These are phyloP conservation scores for Ziziphus jujuba DNA, from an alignment of 306 rosid species.

Conservation along the genomic window DNA sequence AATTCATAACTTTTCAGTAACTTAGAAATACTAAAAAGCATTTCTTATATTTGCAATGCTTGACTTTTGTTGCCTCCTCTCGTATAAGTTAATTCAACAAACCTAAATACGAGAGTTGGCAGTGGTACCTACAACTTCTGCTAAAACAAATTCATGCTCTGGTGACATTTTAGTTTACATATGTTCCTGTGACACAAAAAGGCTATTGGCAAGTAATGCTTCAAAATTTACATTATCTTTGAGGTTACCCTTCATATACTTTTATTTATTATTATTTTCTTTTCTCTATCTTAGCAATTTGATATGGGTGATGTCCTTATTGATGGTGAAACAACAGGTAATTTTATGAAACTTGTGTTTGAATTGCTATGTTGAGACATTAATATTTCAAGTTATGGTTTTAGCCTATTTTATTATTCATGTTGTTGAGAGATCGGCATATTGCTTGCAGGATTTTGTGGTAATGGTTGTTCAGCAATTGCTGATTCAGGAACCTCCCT, in stretches of 20 bases:
- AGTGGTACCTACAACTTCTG: no score
- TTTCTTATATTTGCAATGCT: no score
- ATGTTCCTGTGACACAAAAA: conserved; percentile 68
- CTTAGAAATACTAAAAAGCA: no score
- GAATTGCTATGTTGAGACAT: not conserved
- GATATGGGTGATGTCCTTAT: conserved; percentile 63
- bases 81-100: no score
- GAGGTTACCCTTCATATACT: not conserved
- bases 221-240: not conserved
- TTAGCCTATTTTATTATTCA: not conserved
- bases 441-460: conserved; percentile 57
- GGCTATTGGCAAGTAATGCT: conserved; percentile 82
- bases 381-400: not conserved
- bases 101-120: no score
- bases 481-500: conserved; percentile 84
- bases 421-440: conserved; percentile 1
- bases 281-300: conserved; percentile 41
- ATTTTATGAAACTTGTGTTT: not conserved
- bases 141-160: no score
- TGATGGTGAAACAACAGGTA: conserved; percentile 55
- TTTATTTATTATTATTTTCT: not conserved
- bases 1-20: no score
- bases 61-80: no score
- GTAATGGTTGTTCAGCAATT: conserved; percentile 69
- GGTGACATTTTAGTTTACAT: no score